Conservation (phyloP, 768 basidiomycete genomes). For the Cystofilobasidium macerans region DNA sequence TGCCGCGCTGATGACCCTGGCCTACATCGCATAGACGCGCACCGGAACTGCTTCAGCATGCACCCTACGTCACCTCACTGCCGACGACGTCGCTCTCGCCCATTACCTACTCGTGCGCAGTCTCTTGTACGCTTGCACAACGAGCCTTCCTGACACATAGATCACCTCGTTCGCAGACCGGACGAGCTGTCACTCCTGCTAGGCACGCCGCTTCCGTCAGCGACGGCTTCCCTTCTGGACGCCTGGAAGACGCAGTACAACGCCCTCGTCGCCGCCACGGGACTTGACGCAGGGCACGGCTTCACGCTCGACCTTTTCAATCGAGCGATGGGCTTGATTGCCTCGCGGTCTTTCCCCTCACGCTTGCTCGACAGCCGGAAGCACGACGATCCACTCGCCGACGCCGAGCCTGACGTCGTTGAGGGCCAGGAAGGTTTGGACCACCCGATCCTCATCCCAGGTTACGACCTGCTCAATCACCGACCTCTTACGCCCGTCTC, state of each 20-base stretch:
- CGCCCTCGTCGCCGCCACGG: constrained; percentile 44
- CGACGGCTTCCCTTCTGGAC: constrained; percentile 54
- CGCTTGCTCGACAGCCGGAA: constrained; percentile 46
- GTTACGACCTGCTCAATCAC: constrained; percentile 72
- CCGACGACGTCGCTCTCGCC: constrained; percentile 55
- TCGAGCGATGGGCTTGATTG: constrained; percentile 39
- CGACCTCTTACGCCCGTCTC: constrained; percentile 22
- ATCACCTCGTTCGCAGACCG: no score
- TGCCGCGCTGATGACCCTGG: not conserved
- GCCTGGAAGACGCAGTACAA: constrained; percentile 58
- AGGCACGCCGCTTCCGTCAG: constrained; percentile 72
- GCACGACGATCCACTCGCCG: not conserved
- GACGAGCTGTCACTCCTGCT: constrained; percentile 55
- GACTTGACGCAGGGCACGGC: constrained; percentile 39
- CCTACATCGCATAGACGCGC: not conserved
- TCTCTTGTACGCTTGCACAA: no score
- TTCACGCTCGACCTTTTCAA: constrained; percentile 44
- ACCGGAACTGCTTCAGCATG: constrained; percentile 30
- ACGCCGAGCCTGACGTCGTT: not conserved
- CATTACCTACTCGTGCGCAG: constrained; percentile 62
- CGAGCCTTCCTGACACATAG: no score
- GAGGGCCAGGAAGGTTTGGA: constrained; percentile 35
- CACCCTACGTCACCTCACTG: constrained; percentile 56
- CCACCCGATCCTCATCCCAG: constrained; percentile 72
- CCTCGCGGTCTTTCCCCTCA: constrained; percentile 84